Evolutionary conservation across 1,284 basidiomycete species (phyloP), one percentile per base, ranked within the genome.

Genomic region (Schizopora paradoxa): DNA sequence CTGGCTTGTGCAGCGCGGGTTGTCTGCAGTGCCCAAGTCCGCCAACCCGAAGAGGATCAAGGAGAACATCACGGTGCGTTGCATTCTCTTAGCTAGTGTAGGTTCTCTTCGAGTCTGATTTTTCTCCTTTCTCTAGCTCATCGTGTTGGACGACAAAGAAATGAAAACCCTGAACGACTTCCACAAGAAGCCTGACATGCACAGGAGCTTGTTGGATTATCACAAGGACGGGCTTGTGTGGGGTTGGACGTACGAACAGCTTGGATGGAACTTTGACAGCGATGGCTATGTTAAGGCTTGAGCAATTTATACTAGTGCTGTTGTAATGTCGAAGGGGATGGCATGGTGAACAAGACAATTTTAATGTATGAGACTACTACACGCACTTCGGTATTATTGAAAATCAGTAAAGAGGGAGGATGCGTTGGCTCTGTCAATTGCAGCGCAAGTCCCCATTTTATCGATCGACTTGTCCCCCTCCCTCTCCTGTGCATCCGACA

Each of bases 211-310:
- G 28, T 47, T 68, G 10, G 44, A 48, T 7, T 67, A 64, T 46
- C 63, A 67, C 43, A 46, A 56, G 22, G 62, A 65, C 26, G 66
- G 66, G 2, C 60, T 57, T 4, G 62, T 74, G 3, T 66, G 69
- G 41, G 74, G 73, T 2, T 76, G 73, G 74, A 71, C 68, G 21
- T 72, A 72, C 43, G 72, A 73, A 43, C 61, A 67, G 47, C 53
- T 76, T 18, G 74, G 73, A 6, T 77, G 74, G 74, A 63, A 68
- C 40, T 65, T 73, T 65, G 60, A 51, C 11, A 60, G 59, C 41
- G 69, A 66, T 8, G 72, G 70, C 4, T 52, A 66, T 41, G 60
- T 67, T n/a, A n/a, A n/a, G n/a, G n/a, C n/a, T n/a, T n/a, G n/a
- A n/a, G n/a, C n/a, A n/a, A n/a, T n/a, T n/a, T n/a, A n/a, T n/a